phyloP scores from a whole-genome alignment of 345 rosid genomes.

The Lumnitzera littorea region DNA sequence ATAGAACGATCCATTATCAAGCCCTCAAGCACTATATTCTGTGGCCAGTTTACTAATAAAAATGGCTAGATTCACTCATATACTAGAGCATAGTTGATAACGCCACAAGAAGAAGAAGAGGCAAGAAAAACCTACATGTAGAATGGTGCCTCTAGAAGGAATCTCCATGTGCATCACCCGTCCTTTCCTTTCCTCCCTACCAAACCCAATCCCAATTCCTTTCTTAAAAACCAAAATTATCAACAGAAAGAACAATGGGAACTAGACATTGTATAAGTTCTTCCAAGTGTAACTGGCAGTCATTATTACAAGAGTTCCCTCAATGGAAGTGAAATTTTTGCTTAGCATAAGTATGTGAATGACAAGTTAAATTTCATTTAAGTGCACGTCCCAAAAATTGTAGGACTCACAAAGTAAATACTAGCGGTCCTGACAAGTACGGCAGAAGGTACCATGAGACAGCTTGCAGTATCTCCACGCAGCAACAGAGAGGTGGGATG shows the following conservation, averaged over 20 bases:
- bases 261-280: background rate
- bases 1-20: too few relatives aligned
- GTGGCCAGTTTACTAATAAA: too few relatives aligned
- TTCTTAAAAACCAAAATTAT: slow-evolving; percentile 12
- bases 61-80: background rate
- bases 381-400: slow-evolving; percentile 35
- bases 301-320: background rate
- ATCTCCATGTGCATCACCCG: slow-evolving; percentile 77
- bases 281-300: background rate
- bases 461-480: slow-evolving; percentile 84
- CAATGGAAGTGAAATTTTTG: too few relatives aligned
- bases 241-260: background rate
- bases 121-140: slow-evolving; percentile 56
- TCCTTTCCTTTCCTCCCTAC: slow-evolving; percentile 83
- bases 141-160: slow-evolving; percentile 68
- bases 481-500: slow-evolving; percentile 61
- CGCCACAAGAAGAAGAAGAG: slow-evolving; percentile 7
- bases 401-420: slow-evolving; percentile 84
- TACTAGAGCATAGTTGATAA: too few relatives aligned
- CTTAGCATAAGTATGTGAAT: too few relatives aligned
- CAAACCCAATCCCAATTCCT: slow-evolving; percentile 53
- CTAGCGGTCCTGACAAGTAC: slow-evolving; percentile 98
- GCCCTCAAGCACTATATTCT: too few relatives aligned
- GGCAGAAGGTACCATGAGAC: slow-evolving; percentile 94
- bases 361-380: too few relatives aligned